Conservation (phyloP, 2,329 filamentous ascomycete species). For the Fusarium equiseti region DNA sequence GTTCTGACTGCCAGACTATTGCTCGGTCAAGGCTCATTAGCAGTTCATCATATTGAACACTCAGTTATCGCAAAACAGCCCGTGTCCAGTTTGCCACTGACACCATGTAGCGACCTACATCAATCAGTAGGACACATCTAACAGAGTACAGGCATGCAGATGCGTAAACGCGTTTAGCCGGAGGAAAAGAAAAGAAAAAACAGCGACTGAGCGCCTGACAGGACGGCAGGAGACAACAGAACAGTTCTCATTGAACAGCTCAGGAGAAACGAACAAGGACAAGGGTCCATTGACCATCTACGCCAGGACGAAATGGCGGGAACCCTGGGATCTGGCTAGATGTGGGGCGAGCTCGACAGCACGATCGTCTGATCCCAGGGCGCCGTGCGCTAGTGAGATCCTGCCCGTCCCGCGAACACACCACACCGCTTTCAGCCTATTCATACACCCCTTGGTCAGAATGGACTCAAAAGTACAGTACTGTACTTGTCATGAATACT, state of each 20-base stretch:
- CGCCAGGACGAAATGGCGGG: constrained; percentile 43
- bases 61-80: constrained; percentile 33
- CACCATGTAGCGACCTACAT: constrained; percentile 8
- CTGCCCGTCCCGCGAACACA: constrained; percentile 49
- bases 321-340: constrained; percentile 49
- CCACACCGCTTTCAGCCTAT: constrained; percentile 38
- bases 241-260: constrained; percentile 17
- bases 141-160: constrained; percentile 5
- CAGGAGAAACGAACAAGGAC: constrained; percentile 40
- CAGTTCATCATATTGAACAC: constrained; percentile 30
- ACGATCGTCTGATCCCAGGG: constrained; percentile 49
- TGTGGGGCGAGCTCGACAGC: constrained; percentile 45
- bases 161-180: constrained; percentile 30
- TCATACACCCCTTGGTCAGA: constrained; percentile 27
- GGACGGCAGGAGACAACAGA: constrained; percentile 6
- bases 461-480: constrained; percentile 2
- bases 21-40: constrained; percentile 37
- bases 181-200: constrained; percentile 17
- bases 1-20: constrained; percentile 30
- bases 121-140: constrained; percentile 1
- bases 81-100: constrained; percentile 36
- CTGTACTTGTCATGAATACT: not conserved
- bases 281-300: constrained; percentile 29
- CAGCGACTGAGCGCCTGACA: constrained; percentile 26
- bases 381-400: constrained; percentile 47